Conservation (phyloP, 192 early-diverging fungal species). For the Phycomyces nitens region DNA sequence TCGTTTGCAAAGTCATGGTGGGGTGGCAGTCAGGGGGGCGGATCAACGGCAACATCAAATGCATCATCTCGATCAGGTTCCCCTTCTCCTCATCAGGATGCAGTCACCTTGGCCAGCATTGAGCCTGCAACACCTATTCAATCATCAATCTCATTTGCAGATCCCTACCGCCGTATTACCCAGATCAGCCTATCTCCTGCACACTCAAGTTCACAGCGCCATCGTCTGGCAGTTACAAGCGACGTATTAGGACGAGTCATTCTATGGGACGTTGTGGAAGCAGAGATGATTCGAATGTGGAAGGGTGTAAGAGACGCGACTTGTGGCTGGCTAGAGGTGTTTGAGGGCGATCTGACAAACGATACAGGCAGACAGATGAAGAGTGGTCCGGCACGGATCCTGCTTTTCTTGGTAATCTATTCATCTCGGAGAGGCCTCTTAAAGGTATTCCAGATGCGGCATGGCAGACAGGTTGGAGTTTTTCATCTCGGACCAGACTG, state of each 20-base stretch:
- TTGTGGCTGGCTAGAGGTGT: conserved; percentile 65
- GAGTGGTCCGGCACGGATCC: conserved; percentile 13
- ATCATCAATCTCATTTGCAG: conserved; percentile 46
- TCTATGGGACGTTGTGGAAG: conserved; percentile 58
- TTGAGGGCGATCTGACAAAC: conserved; percentile 21
- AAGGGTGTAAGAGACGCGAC: conserved; percentile 70
- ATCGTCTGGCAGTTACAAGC: conserved; percentile 53
- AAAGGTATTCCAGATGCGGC: conserved; percentile 60
- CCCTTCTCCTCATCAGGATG: conserved; percentile 5
- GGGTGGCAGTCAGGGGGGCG: conserved; percentile 21
- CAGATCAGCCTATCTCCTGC: conserved; percentile 50
- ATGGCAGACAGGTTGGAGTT: conserved; percentile 56
- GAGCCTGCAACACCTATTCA: conserved; percentile 55
- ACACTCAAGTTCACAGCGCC: conserved; percentile 34
- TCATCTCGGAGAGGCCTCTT: conserved; percentile 57
- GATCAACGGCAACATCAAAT: conserved; percentile 22
- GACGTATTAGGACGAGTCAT: conserved; percentile 68
- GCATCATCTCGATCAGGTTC: conserved; percentile 31
- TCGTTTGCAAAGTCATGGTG: conserved; percentile 69
- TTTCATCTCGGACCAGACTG: conserved; percentile 58
- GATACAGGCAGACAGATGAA: background rate
- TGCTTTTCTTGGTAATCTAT: conserved; percentile 64
- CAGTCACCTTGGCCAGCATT: conserved; percentile 16
- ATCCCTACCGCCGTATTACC: conserved; percentile 50
- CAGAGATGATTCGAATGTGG: conserved; percentile 66